A percentile compares a stretch with the other conserved stretches of the same genome.
Evolutionary conservation across 768 basidiomycete genomes (phyloP).

Genomic region (Mycena albidolilacea): DNA sequence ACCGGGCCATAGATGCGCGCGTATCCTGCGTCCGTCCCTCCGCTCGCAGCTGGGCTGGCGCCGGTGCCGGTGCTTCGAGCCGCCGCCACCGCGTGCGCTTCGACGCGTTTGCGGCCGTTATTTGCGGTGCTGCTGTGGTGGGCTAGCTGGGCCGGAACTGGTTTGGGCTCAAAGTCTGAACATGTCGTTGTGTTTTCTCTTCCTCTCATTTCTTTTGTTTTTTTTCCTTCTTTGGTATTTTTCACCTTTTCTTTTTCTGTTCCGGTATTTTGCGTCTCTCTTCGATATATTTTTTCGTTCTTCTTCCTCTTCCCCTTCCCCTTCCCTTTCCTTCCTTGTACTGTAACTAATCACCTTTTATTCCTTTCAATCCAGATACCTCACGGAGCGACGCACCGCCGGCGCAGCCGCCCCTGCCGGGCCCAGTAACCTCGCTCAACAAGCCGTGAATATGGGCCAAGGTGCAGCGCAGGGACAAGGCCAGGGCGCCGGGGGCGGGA

Average conservation of each 20-base stretch:
- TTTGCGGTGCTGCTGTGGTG: too few relatives aligned
- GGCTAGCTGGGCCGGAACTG: too few relatives aligned
- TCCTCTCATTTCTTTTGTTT: not conserved
- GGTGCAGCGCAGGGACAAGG: not conserved
- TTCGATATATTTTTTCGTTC: not conserved
- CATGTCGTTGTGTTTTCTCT: not conserved
- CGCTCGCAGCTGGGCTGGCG: not conserved
- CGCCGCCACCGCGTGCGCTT: not conserved
- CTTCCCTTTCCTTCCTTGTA: not conserved
- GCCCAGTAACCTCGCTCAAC: not conserved
- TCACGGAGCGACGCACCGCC: constrained; percentile 68
- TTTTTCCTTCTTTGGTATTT: not conserved
- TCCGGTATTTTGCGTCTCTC: not conserved
- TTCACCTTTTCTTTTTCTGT: not conserved
- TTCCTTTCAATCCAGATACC: constrained; percentile 60
- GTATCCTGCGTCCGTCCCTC: too few relatives aligned
- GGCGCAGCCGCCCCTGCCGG: not conserved
- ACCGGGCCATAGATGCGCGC: too few relatives aligned
- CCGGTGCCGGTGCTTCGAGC: too few relatives aligned
- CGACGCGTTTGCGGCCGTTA: too few relatives aligned
- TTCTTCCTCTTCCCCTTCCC: not conserved
- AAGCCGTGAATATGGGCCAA: constrained; percentile 6
- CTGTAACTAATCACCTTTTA: constrained; percentile 2
- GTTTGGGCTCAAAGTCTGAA: not conserved
- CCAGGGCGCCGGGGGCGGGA: constrained; percentile 1